phyloP scores from a whole-genome alignment of 73 alveolate genomes.

The Paramecium bursaria region DNA sequence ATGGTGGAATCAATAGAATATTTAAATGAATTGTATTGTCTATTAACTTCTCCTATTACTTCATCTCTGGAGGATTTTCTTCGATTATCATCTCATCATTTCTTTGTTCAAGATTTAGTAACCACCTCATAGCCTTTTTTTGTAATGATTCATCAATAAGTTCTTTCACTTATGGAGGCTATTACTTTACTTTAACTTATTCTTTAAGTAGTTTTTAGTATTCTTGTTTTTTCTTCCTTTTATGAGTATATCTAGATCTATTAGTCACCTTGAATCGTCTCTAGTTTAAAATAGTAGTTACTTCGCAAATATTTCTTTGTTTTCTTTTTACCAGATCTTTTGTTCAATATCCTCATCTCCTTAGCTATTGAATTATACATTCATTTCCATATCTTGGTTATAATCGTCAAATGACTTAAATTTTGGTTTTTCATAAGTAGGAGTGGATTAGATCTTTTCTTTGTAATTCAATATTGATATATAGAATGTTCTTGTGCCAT shows the following conservation, averaged over 20 bases:
- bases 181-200: constrained; percentile 6
- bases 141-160: background rate
- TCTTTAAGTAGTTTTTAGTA: constrained; percentile 30
- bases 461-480: background rate
- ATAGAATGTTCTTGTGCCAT: constrained; percentile 5
- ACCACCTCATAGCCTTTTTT: constrained; percentile 63
- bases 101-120: background rate
- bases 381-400: constrained; percentile 14
- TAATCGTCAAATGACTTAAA: constrained; percentile 17
- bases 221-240: background rate
- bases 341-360: constrained; percentile 24
- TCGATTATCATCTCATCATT: background rate
- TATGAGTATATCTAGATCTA: constrained; percentile 39
- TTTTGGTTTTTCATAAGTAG: background rate
- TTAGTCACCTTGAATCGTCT: constrained; percentile 2
- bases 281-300: too few species aligned
- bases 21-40: background rate
- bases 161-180: background rate
- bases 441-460: background rate
- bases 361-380: background rate
- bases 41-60: background rate
- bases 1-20: constrained; percentile 15
- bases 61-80: constrained; percentile 49
- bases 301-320: background rate
- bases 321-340: background rate